phyloP scores from a whole-genome alignment of 2,329 filamentous ascomycete genomes.

The Polychaeton citri region DNA sequence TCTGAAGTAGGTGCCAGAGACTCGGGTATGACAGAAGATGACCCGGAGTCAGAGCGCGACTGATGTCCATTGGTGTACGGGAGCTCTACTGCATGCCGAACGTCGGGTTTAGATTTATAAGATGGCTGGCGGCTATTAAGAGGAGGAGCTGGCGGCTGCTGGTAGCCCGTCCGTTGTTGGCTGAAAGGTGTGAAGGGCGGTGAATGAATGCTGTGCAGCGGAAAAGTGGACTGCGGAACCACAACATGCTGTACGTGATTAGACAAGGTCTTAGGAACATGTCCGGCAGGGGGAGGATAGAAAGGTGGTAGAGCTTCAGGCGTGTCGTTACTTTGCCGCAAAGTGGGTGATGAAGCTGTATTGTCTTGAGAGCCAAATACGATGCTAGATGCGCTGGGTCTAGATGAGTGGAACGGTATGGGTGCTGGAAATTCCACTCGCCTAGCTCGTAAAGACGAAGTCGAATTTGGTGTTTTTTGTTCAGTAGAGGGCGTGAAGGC shows the following conservation, averaged over 20 bases:
- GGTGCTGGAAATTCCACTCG: neutral
- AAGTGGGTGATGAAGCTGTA: neutral
- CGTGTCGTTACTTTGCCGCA: neutral
- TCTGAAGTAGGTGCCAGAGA: neutral
- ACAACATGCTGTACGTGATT: neutral
- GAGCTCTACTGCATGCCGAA: neutral
- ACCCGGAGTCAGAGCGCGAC: neutral
- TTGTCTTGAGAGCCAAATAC: neutral
- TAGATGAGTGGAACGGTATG: neutral
- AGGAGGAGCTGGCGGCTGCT: neutral
- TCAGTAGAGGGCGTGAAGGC: neutral
- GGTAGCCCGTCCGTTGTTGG: neutral
- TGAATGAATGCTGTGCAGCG: neutral
- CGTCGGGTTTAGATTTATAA: neutral
- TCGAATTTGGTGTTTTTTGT: neutral
- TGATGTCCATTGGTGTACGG: neutral
- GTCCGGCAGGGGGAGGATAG: neutral
- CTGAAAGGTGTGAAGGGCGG: neutral
- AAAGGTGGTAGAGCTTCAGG: neutral
- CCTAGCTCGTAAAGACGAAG: too few species aligned
- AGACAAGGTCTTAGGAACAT: neutral
- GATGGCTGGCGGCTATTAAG: neutral
- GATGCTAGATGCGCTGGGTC: neutral
- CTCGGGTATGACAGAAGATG: neutral
- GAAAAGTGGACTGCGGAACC: neutral